Evolutionary conservation across 495 filamentous ascomycete genomes (phyloP).

Genomic region (Penicillium pulvis): DNA sequence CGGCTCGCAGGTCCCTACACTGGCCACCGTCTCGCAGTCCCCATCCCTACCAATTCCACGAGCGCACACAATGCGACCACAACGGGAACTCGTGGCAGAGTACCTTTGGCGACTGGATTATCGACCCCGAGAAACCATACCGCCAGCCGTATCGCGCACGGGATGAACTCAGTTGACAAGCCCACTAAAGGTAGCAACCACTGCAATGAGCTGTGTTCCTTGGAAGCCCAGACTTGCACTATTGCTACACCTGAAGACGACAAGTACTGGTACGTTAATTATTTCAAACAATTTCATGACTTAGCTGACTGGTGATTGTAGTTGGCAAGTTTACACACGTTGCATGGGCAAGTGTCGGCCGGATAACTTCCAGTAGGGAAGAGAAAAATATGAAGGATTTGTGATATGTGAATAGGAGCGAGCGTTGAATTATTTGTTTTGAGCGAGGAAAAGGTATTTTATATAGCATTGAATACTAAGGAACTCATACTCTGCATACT

Average conservation of each 20-base stretch:
- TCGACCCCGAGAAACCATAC: conserved; percentile 12
- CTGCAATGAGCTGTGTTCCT: conserved; percentile 32
- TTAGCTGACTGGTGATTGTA: conserved; percentile 8
- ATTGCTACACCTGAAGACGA: conserved; percentile 33
- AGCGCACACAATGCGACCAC: conserved; percentile 21
- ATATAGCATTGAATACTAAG: background rate
- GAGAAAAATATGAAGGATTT: background rate
- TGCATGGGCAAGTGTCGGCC: conserved; percentile 28
- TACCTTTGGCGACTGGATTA: conserved; percentile 16
- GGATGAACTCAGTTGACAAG: conserved; percentile 1
- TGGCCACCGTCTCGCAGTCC: conserved; percentile 18
- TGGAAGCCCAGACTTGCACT: conserved; percentile 30
- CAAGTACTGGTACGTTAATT: conserved; percentile 29
- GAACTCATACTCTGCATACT: background rate
- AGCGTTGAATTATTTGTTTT: background rate
- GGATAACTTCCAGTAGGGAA: conserved; percentile 18
- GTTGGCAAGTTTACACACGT: conserved; percentile 24
- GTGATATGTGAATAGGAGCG: background rate
- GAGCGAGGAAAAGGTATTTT: background rate
- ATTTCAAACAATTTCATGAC: too few species aligned
- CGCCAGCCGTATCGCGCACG: conserved; percentile 1
- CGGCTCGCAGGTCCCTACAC: conserved; percentile 25
- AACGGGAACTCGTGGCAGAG: conserved; percentile 15
- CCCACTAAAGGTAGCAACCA: conserved; percentile 18
- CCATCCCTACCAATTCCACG: conserved; percentile 22